These are phyloP conservation scores for Hypholoma sublateritium DNA, from an alignment of 768 basidiomycete species.

Conservation along the genomic window DNA sequence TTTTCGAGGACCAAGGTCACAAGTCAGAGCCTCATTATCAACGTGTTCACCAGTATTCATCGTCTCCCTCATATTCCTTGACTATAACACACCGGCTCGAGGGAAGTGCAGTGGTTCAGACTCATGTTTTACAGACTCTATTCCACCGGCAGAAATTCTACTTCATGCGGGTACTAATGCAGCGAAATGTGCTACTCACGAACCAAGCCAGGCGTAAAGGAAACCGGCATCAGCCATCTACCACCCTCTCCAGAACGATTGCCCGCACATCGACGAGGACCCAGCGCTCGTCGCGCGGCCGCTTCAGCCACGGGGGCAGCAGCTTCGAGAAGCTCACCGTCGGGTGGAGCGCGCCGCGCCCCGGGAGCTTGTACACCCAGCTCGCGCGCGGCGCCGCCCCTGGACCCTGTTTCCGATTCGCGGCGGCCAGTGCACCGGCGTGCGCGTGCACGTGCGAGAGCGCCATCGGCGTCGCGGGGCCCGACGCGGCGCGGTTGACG, in stretches of 20 bases:
- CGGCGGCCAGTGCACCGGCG: background rate
- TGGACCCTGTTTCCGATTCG: background rate
- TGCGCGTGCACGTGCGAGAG: background rate
- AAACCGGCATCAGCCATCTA: background rate
- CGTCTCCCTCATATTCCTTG: too few species aligned
- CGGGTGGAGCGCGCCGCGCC: background rate
- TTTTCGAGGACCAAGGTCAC: too few species aligned
- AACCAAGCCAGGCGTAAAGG: too few species aligned
- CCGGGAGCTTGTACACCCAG: background rate
- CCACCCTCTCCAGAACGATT: slow-evolving; percentile 9
- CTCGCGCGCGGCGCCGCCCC: background rate
- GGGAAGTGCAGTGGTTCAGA: too few species aligned
- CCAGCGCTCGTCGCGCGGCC: slow-evolving; percentile 8
- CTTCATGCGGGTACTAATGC: background rate
- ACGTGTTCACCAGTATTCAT: too few species aligned
- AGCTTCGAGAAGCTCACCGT: slow-evolving; percentile 1
- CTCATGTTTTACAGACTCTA: too few species aligned
- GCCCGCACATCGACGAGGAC: slow-evolving; percentile 12
- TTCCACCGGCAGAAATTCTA: background rate
- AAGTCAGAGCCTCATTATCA: too few species aligned
- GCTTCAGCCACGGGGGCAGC: slow-evolving; percentile 5
- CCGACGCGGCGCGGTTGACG: slow-evolving; percentile 1
- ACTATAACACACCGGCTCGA: too few species aligned
- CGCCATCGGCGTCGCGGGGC: background rate
- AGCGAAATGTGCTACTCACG: too few species aligned